These are phyloP conservation scores for Leishmania martiniquensis DNA, from an alignment of 208 protist species.

Conservation along the genomic window DNA sequence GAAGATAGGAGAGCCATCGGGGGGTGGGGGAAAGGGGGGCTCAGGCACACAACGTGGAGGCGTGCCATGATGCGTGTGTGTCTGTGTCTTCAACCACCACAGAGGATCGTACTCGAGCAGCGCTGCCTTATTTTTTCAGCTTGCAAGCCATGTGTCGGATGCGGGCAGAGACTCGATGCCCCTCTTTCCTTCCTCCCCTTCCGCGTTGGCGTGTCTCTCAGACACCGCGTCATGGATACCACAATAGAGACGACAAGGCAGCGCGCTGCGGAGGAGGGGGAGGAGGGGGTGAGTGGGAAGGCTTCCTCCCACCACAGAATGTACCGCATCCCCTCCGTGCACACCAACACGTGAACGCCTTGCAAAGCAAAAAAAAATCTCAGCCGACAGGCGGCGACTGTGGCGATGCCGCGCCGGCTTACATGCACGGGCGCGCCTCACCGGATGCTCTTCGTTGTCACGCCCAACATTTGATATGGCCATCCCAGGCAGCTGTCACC, in stretches of 20 bases:
- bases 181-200: too few species aligned
- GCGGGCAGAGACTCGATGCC: too few species aligned
- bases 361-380: background rate
- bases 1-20: background rate
- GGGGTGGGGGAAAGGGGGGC: background rate
- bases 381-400: background rate
- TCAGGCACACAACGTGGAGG: background rate
- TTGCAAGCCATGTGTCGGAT: too few species aligned
- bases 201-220: background rate
- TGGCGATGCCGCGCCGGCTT: too few species aligned
- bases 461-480: conserved; percentile 91
- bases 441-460: conserved; percentile 25
- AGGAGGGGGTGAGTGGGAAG: background rate
- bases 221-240: conserved; percentile 1
- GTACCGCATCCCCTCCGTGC: background rate
- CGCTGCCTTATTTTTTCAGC: too few species aligned
- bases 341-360: background rate
- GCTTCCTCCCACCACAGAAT: background rate
- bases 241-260: conserved; percentile 20
- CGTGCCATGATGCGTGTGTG: background rate
- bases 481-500: conserved; percentile 95
- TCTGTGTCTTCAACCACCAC: background rate
- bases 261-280: background rate
- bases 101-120: background rate
- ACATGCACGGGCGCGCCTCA: background rate